phyloP scores from a whole-genome alignment of 192 early-diverging fungal genomes.

The Podila clonocystis region DNA sequence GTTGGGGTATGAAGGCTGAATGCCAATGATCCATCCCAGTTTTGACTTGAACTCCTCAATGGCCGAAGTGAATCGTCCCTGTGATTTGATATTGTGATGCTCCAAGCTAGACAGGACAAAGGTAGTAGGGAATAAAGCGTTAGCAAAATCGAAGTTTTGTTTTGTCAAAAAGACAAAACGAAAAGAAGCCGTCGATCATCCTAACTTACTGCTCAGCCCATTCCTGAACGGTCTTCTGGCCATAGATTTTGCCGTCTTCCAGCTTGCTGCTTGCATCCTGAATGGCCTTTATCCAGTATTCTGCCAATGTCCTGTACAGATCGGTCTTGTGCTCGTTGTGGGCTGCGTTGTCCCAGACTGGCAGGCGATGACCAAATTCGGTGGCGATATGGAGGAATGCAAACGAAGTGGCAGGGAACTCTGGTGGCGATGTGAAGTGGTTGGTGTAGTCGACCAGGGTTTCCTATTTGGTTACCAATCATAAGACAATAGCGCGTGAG shows the following conservation, averaged over 20 bases:
- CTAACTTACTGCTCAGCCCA: constrained; percentile 80
- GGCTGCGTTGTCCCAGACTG: constrained; percentile 76
- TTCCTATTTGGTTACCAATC: constrained; percentile 48
- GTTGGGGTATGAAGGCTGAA: constrained; percentile 32
- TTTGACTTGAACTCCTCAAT: constrained; percentile 66
- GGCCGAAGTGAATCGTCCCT: constrained; percentile 69
- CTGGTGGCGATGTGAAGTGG: constrained; percentile 81
- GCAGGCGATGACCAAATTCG: constrained; percentile 78
- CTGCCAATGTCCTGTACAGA: constrained; percentile 75
- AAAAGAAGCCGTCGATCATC: background rate
- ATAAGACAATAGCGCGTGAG: constrained; percentile 6
- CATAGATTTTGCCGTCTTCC: constrained; percentile 85
- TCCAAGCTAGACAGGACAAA: constrained; percentile 54
- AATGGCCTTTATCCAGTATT: constrained; percentile 82
- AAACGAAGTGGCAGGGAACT: constrained; percentile 82
- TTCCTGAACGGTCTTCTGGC: constrained; percentile 77
- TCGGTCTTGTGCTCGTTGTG: constrained; percentile 75
- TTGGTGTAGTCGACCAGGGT: constrained; percentile 78
- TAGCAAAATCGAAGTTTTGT: background rate
- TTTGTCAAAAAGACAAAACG: background rate
- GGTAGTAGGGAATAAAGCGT: background rate
- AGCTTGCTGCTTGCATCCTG: constrained; percentile 75
- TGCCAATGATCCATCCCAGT: constrained; percentile 81
- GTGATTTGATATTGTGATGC: constrained; percentile 67
- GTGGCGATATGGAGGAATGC: constrained; percentile 84